Conservation (phyloP, 352 stramenopile species). For the Phytophthora capsici region DNA sequence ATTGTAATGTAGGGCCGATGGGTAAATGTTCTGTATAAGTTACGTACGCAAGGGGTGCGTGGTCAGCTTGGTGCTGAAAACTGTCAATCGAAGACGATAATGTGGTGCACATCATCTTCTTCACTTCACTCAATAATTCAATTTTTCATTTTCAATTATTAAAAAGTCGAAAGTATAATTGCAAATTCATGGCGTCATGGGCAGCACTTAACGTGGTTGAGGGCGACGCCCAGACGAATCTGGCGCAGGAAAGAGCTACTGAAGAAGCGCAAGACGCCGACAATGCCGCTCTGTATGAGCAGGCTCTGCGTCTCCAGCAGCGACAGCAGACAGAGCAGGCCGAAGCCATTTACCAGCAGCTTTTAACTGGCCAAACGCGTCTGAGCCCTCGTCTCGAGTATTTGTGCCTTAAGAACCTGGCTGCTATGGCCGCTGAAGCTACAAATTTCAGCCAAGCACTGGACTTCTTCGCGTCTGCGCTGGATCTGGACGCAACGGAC, state of each 20-base stretch:
- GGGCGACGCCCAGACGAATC: conserved; percentile 23
- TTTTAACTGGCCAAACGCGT: conserved; percentile 35
- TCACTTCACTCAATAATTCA: too few species aligned
- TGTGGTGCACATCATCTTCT: too few species aligned
- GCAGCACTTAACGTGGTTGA: conserved; percentile 62
- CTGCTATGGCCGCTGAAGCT: conserved; percentile 58
- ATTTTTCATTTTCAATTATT: too few species aligned
- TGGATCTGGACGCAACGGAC: conserved; percentile 70
- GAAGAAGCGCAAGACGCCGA: conserved; percentile 77
- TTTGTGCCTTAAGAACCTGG: conserved; percentile 75
- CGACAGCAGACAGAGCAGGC: conserved; percentile 45
- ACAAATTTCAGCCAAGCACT: conserved; percentile 50
- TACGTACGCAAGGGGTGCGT: too few species aligned
- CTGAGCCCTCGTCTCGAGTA: conserved; percentile 64
- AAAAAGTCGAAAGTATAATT: too few species aligned
- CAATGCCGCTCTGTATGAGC: conserved; percentile 63
- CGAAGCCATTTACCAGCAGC: conserved; percentile 45
- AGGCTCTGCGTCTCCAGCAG: conserved; percentile 73
- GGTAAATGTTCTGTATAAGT: too few species aligned
- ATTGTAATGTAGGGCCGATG: too few species aligned
- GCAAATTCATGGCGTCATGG: conserved; percentile 59
- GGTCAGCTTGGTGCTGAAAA: too few species aligned
- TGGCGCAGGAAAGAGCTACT: conserved; percentile 44
- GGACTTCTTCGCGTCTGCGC: conserved; percentile 52
- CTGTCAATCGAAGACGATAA: too few species aligned